phyloP scores from a whole-genome alignment of 352 stramenopile genomes.

The Phytopythium cucurbitacearum region DNA sequence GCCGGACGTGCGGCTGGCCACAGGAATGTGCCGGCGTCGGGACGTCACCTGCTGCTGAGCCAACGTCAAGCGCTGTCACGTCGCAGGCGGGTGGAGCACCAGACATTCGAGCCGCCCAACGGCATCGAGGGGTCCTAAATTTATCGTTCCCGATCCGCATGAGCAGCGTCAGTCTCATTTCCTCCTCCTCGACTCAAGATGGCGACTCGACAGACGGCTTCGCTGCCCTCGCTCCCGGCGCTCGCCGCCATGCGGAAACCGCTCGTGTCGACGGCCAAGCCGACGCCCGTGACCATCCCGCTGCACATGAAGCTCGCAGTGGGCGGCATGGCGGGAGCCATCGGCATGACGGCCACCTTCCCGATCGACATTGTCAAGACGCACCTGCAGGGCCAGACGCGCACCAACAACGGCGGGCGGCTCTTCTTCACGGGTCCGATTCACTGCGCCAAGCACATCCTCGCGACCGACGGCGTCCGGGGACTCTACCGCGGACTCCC shows the following conservation, averaged over 20 bases:
- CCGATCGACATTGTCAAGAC: constrained; percentile 94
- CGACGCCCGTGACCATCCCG: constrained; percentile 38
- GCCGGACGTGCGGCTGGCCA: no score
- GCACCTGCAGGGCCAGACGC: constrained; percentile 79
- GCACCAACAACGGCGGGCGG: constrained; percentile 12
- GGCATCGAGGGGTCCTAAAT: no score
- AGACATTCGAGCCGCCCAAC: no score
- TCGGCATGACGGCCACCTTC: constrained; percentile 85
- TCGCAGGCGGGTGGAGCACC: no score
- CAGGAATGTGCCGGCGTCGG: no score
- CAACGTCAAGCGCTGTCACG: no score
- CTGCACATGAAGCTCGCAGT: constrained; percentile 84
- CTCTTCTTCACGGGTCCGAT: constrained; percentile 57
- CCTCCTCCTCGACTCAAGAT: not conserved
- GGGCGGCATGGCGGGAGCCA: constrained; percentile 77
- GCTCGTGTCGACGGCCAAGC: constrained; percentile 2
- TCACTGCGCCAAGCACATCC: constrained; percentile 67
- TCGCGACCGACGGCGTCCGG: constrained; percentile 59
- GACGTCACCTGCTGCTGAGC: no score
- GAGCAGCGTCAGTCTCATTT: no score
- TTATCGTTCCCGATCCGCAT: no score
- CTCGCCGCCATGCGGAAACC: constrained; percentile 1
- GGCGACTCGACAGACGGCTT: constrained; percentile 1
- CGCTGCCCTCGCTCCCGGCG: constrained; percentile 15
- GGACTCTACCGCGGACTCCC: constrained; percentile 75